Percentiles rank a stretch among this genome's conserved stretches.
These are phyloP conservation scores for Epicoccum nigrum DNA, from an alignment of 2,329 filamentous ascomycete genomes.

Conservation along the genomic window DNA sequence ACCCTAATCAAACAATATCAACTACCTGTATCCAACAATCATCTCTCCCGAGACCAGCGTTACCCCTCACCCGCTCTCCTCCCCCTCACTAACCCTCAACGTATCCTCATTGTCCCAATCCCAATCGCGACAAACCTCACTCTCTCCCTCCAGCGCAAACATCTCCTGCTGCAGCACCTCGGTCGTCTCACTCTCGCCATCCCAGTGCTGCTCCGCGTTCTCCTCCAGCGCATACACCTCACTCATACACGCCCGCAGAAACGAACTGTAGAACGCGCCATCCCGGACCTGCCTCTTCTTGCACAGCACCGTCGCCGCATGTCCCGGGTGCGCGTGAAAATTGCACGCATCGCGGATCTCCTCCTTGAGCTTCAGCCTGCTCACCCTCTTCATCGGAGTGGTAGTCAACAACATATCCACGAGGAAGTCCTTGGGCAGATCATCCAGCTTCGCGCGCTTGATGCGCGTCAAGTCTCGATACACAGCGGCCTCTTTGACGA, in stretches of 20 bases:
- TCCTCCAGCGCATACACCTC: slow-evolving; percentile 20
- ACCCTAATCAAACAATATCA: too few relatives aligned
- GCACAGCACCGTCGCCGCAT: slow-evolving; percentile 3
- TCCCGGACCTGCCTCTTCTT: slow-evolving; percentile 11
- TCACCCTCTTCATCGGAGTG: slow-evolving; percentile 12
- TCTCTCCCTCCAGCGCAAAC: slow-evolving; percentile 17
- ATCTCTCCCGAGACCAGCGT: too few relatives aligned
- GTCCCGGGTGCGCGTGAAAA: slow-evolving; percentile 15
- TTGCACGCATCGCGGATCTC: slow-evolving; percentile 15
- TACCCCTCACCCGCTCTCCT: slow-evolving; percentile 11
- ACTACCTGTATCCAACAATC: too few relatives aligned
- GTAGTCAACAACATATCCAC: slow-evolving; percentile 19
- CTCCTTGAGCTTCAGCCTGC: slow-evolving; percentile 12
- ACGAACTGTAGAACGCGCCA: slow-evolving; percentile 14
- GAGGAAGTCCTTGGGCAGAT: slow-evolving; percentile 17
- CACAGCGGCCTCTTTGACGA: slow-evolving; percentile 15
- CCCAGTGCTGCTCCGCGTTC: slow-evolving; percentile 8
- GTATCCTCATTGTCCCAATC: slow-evolving; percentile 21
- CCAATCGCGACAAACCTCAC: slow-evolving; percentile 13
- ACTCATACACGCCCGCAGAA: slow-evolving; percentile 18
- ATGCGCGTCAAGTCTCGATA: slow-evolving; percentile 15
- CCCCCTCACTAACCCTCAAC: slow-evolving; percentile 15
- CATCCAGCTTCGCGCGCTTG: slow-evolving; percentile 10
- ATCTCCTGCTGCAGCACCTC: slow-evolving; percentile 18
- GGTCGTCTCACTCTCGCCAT: slow-evolving; percentile 20